phyloP scores from a whole-genome alignment of 768 basidiomycete species.

The Suillus occidentalis region DNA sequence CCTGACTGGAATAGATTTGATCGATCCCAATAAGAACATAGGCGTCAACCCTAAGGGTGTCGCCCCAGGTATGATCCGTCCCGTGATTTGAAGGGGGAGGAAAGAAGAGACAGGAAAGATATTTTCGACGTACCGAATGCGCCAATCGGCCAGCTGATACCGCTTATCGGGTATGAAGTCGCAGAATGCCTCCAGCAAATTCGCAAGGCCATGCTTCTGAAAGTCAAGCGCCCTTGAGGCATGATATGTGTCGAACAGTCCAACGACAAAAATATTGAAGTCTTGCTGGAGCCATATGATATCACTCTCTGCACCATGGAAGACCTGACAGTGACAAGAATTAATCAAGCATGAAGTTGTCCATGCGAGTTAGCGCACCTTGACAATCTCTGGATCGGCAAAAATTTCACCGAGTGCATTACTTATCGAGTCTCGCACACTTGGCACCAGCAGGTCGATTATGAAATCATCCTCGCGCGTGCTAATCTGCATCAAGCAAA shows the following conservation, averaged over 20 bases:
- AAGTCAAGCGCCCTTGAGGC: constrained; percentile 88
- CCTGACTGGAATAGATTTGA: background rate
- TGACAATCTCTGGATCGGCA: constrained; percentile 80
- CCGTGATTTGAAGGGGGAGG: background rate
- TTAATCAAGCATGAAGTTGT: background rate
- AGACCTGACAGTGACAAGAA: constrained; percentile 50
- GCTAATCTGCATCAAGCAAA: constrained; percentile 92
- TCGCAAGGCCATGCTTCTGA: constrained; percentile 80
- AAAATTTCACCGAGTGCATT: constrained; percentile 75
- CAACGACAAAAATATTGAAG: constrained; percentile 91
- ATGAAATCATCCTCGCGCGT: constrained; percentile 85
- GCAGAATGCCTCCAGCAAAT: constrained; percentile 85
- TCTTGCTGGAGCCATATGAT: constrained; percentile 96
- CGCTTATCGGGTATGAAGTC: constrained; percentile 91
- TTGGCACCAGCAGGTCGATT: constrained; percentile 68
- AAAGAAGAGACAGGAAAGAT: background rate
- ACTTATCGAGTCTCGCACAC: constrained; percentile 69
- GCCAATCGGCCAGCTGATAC: constrained; percentile 97
- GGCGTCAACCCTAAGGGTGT: background rate
- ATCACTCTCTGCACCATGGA: constrained; percentile 94
- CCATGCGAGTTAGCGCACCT: constrained; percentile 49
- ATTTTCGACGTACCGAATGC: constrained; percentile 62
- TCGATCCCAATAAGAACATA: background rate
- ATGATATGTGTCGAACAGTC: constrained; percentile 96
- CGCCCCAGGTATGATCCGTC: background rate